Evolutionary conservation across 2,329 filamentous ascomycete species (phyloP), one percentile per base, ranked within the genome.

Genomic region (Penicillium crustosum): DNA sequence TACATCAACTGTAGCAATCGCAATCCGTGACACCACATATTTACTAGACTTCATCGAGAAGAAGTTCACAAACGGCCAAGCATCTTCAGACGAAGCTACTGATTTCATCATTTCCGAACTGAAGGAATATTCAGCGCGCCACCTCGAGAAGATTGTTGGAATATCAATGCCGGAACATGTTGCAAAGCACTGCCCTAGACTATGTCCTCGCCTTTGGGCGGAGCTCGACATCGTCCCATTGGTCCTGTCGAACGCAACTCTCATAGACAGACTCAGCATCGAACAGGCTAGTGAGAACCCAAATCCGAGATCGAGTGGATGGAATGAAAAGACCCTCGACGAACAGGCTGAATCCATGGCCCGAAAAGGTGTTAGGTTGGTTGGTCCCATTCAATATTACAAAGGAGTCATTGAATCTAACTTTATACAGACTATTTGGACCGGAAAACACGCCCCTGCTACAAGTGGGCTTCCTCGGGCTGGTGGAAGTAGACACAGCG

Each of bases 261-360:
- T 65, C 29, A 51, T 57, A 6, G 60, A 62, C 15, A 54, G 48
- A 13, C 58, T 56, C n/a, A 55, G 39, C 5, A 43, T 55, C 8
- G 42, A 36, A 15, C 51, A 41, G 15, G 61, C 77, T 45, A 70
- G 65, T 75, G 66, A 49, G 60, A 27, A 48, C 59, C 56, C 15
- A 48, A 4, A 15, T 8, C 19, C n/a, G 4, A 7, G 2, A 29
- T 1, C 33, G 19, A 9, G 13, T 25, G 58, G 61, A 4, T 84
- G 82, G 80, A 77, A 81, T 45, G 72, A 76, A 35, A 85, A 86
- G 69, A 77, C 81, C n/a, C 81, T 92, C 5, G 90, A 93, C 66
- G 90, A 94, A 70, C 87, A 92, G 72, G 89, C 90, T 1, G 90
- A 93, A 70, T 89, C 88, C 0, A 89, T 93, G 83, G 88, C 87